Percentiles rank a stretch among this genome's conserved stretches.
Conservation (phyloP, 805 yeast genomes). For the Nakazawaea peltata region DNA sequence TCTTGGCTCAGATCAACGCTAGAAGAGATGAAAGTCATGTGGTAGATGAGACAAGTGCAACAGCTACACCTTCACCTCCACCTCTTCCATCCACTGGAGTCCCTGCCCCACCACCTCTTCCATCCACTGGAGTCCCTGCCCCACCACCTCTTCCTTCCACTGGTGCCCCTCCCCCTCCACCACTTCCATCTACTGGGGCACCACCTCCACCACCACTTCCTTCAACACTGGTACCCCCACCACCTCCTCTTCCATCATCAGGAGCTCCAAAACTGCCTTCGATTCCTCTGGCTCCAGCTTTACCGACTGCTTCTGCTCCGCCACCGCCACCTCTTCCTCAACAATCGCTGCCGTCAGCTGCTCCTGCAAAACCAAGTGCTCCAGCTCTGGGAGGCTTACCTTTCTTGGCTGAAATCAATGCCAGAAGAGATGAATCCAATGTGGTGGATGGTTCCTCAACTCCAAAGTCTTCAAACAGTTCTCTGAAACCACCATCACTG, state of each 20-base stretch:
- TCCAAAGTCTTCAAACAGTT: conserved; percentile 12
- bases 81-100: conserved; percentile 12
- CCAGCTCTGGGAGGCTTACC: conserved; percentile 37
- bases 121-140: not conserved
- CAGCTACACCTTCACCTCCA: conserved; percentile 13
- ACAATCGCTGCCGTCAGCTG: conserved; percentile 7
- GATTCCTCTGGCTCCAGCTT: conserved; percentile 21
- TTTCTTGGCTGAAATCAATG: conserved; percentile 50
- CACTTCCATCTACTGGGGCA: conserved; percentile 9
- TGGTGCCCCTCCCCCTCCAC: conserved; percentile 15
- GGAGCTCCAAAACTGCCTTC: conserved; percentile 11
- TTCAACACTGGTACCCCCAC: conserved; percentile 12
- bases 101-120: not conserved
- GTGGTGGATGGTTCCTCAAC: conserved; percentile 33
- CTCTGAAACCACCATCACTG: conserved; percentile 13
- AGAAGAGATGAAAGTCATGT: conserved; percentile 45
- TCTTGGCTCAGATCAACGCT: conserved; percentile 48
- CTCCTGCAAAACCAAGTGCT: conserved; percentile 11
- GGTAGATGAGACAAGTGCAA: conserved; percentile 25
- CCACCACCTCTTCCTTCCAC: conserved; percentile 15
- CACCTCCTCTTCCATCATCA: conserved; percentile 8
- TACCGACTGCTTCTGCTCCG: conserved; percentile 14
- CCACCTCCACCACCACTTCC: conserved; percentile 16
- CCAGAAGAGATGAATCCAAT: conserved; percentile 41
- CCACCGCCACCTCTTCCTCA: conserved; percentile 19